Base-by-base conservation (phyloP, 352 stramenopile genomes). In the Peronosclerospora sorghi region DNA sequence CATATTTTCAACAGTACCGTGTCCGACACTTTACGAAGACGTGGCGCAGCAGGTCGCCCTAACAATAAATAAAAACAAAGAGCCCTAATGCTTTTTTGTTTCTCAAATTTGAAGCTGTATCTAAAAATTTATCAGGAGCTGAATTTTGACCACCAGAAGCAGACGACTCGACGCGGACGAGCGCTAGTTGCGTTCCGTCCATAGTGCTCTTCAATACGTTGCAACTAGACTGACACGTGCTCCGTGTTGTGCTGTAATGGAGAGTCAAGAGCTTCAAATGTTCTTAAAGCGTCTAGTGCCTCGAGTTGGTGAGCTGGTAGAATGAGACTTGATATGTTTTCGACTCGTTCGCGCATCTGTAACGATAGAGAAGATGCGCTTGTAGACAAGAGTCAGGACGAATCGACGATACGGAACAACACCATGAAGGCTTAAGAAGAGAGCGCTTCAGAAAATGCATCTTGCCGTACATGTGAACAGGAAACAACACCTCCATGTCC, bases 351-450 rank as follows among this genome's bases (percentile, higher is more conserved):
- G 61, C 69, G 1, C 71, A 78, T 17, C 59, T 92, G 2, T 35
- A 73, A 88, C 45, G 56, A 65, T n/a, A n/a, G n/a, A 39, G 76
- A 88, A 10, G 75, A 87, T 48, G 55, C 64, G 34, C 59, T 47
- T 17, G 48, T 78, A 7, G 49, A 65, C 8, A 83, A 75, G 59
- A 89, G 89, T 60, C 79, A 59, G 39, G 68, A 83, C 35, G 85
- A 96, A 38, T 95, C 94, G 53, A 66, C 79, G 17, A 83, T 97
- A 50, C 88, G 90, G n/a, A n/a, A n/a, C n/a, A n/a, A n/a, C n/a
- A n/a, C n/a, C n/a, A n/a, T n/a, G n/a, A n/a, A n/a, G n/a, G n/a
- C n/a, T n/a, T n/a, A n/a, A n/a, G n/a, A n/a, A n/a, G n/a, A n/a
- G n/a, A n/a, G n/a, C n/a, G n/a, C n/a, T n/a, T n/a, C n/a, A n/a